Base-by-base conservation (phyloP, 306 rosid species). In the Ceratonia siliqua region DNA sequence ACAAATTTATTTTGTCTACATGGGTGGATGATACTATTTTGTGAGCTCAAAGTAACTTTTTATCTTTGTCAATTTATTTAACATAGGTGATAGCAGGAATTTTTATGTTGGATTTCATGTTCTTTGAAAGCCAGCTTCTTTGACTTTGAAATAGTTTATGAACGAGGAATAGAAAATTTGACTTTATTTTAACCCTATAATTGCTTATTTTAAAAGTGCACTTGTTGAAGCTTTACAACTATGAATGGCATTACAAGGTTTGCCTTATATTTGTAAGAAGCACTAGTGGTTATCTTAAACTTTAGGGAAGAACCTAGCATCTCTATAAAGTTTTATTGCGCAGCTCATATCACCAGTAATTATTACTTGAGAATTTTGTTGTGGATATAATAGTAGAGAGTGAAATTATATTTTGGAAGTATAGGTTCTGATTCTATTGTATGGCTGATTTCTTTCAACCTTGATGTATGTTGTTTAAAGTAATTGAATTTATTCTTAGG, bases 261-360 rank as follows among this genome's bases (percentile, higher is more conserved):
- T 38, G n/a, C n/a, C n/a, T n/a, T n/a, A n/a, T n/a, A n/a, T n/a
- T n/a, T n/a, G n/a, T n/a, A n/a, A n/a, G n/a, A n/a, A n/a, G 28
- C n/a, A 5, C 10, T 48, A 39, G 10, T 55, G 0, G n/a, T 24
- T 30, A 68, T 54, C 38, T 55, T 25, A 56, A 73, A 78, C 24
- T 5, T 30, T 8, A 30, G 36, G 15, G 38, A 18, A n/a, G 52
- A 78, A 54, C 25, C 75, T 84, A 68, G 81, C 71, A 62, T 24
- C 18, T 76, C 73, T 79, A 3, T 74, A 80, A 57, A 69, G 38
- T 84, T 83, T 82, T 49, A 38, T 66, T 86, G 62, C 21, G 71
- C 95, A 92, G 97, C 90, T 89, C 6, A 79, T 89, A 80, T 91
- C 95, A n/a, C n/a, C n/a, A n/a, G n/a, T n/a, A n/a, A n/a, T n/a